Percentiles rank a stretch among this genome's conserved stretches.
Evolutionary conservation across 305 asterid genomes (phyloP).

Genomic region (Nicotiana rustica): DNA sequence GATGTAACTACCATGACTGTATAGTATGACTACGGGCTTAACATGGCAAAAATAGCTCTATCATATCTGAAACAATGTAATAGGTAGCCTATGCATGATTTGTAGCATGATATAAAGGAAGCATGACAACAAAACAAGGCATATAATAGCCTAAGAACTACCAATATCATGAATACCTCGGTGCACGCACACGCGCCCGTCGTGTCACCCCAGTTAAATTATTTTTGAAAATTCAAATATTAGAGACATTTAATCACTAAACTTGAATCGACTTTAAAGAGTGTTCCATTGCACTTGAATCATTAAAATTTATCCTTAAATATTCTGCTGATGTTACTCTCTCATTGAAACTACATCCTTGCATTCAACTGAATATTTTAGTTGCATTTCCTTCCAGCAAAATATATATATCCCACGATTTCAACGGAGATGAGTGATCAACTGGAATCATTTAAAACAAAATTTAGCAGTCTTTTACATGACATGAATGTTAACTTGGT

Average conservation of each 20-base stretch:
- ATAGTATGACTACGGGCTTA: too few species aligned
- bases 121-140: too few species aligned
- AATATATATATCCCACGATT: neutral
- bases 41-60: too few species aligned
- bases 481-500: neutral
- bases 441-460: neutral
- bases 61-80: too few species aligned
- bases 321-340: neutral
- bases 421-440: conserved; percentile 2
- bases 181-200: too few species aligned
- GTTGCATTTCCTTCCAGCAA: conserved; percentile 21
- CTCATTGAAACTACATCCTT: neutral
- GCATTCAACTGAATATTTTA: conserved; percentile 7
- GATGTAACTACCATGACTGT: too few species aligned
- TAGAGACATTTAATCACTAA: conserved; percentile 6
- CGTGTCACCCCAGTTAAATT: neutral
- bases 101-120: too few species aligned
- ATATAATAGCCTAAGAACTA: too few species aligned
- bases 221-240: neutral
- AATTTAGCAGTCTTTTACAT: neutral
- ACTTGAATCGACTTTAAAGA: neutral
- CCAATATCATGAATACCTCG: too few species aligned
- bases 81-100: too few species aligned
- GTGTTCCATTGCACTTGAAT: neutral
- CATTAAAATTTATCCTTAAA: neutral